Base-by-base conservation (phyloP, 257 asterid species). In the Gentiana macrophylla region DNA sequence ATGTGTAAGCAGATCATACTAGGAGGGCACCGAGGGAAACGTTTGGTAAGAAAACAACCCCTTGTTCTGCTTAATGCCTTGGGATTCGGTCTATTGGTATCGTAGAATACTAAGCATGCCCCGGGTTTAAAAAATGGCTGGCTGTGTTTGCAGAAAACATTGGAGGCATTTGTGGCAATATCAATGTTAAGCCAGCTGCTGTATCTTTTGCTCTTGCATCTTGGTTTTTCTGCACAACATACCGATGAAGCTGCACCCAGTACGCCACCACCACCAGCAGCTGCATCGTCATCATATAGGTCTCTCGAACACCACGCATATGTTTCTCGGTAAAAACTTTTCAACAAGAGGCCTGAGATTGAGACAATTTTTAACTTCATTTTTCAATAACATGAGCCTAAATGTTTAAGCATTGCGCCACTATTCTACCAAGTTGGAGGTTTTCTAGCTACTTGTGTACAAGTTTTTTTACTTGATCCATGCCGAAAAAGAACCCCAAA, bases 21-120 rank as follows among this genome's bases (percentile, higher is more conserved):
- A 78, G 96, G 96, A 72, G 96, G 96, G 6, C 94, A 68, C 50
- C 68, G 85, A 64, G 93, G 89, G 41, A 87, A 71, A 74, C 83
- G 93, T 61, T 60, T 84, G 89, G 94, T 82, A 74, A 73, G 36
- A 8, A 12, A 37, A 38, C 11, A 34, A 34, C 58, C 5, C 36
- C 7, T 32, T 11, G 32, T 9, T 38, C 52, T 24, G 24, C 24
- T 24, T 24, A 24, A 24, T 0, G 24, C 24, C 24, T 4, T 34
- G 36, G 1, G n/a, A 3, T 35, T 8, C 10, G 8, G 3, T 12
- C 35, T 43, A 1, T 3, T 52, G 54, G 6, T 11, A 32, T 8
- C 7, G 24, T 13, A 32, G 3, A 35, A 12, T 2, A 6, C 7
- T 35, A 10, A n/a, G 32, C 8, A 6, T 56, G 37, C 34, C 51